A percentile compares a stretch with the other conserved stretches of the same genome.
These are phyloP conservation scores for Voacanga thouarsii DNA, from an alignment of 257 asterid species.

Conservation along the genomic window DNA sequence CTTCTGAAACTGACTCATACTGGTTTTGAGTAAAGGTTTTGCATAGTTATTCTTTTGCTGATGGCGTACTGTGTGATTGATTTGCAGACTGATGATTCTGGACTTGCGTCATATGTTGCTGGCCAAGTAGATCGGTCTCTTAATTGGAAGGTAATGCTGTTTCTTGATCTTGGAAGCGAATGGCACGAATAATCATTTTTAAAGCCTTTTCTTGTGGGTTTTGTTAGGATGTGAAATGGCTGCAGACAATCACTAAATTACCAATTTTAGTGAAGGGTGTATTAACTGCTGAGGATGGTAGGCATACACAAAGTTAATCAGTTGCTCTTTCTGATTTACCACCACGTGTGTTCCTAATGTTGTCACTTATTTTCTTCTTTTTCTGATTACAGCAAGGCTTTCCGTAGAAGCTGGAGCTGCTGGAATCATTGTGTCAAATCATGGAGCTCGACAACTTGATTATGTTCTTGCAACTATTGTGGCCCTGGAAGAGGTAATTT, in stretches of 20 bases:
- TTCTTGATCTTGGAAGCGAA: conserved; percentile 1
- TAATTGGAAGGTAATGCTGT: conserved; percentile 64
- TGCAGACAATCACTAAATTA: conserved; percentile 60
- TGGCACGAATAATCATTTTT: background rate
- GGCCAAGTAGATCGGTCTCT: conserved; percentile 63
- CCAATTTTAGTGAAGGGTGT: conserved; percentile 84
- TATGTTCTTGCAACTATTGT: conserved; percentile 64
- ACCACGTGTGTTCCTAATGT: background rate
- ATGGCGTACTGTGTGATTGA: conserved; percentile 14
- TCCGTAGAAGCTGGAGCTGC: conserved; percentile 67
- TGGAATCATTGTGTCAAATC: conserved; percentile 82
- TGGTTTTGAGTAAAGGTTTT: background rate
- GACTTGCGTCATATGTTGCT: conserved; percentile 68
- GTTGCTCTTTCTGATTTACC: background rate
- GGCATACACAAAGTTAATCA: background rate
- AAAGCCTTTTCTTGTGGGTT: background rate
- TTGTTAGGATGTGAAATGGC: conserved; percentile 80
- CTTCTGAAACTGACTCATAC: background rate
- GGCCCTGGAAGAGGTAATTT: conserved; percentile 68
- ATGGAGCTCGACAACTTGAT: conserved; percentile 89
- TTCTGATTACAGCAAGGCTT: conserved; percentile 41
- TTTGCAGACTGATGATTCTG: conserved; percentile 66
- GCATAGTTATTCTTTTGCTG: conserved; percentile 2
- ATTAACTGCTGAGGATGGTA: conserved; percentile 82
- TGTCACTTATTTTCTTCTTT: background rate